These are phyloP conservation scores for Cordyceps sp. DNA, from an alignment of 2,329 filamentous ascomycete genomes.

Conservation along the genomic window DNA sequence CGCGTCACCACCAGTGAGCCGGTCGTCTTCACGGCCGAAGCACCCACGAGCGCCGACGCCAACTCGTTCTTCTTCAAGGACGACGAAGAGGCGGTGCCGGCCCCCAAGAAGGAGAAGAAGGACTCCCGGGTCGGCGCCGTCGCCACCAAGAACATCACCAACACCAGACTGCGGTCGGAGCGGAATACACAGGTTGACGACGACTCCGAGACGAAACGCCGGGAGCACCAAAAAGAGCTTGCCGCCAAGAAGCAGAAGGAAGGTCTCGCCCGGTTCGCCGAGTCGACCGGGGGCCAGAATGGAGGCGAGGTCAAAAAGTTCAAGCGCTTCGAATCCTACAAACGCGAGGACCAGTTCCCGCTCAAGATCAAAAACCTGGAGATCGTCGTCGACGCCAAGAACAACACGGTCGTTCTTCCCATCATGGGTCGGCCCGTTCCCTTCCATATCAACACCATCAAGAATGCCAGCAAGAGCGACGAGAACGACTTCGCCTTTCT, in stretches of 20 bases:
- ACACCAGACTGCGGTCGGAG: conserved; percentile 81
- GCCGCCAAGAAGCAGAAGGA: conserved; percentile 80
- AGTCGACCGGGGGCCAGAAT: conserved; percentile 70
- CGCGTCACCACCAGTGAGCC: conserved; percentile 67
- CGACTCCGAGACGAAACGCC: conserved; percentile 71
- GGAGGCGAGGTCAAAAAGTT: conserved; percentile 95
- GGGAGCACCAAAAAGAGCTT: conserved; percentile 82
- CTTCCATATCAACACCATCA: conserved; percentile 96
- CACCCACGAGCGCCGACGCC: conserved; percentile 77
- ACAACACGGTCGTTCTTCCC: conserved; percentile 75
- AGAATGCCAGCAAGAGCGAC: conserved; percentile 95
- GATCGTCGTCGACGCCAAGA: conserved; percentile 83
- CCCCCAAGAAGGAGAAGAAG: conserved; percentile 83
- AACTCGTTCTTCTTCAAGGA: conserved; percentile 99
- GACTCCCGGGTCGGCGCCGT: conserved; percentile 71
- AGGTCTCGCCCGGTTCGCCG: conserved; percentile 70
- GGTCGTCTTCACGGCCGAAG: conserved; percentile 85
- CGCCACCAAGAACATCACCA: conserved; percentile 88
- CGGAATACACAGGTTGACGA: conserved; percentile 78
- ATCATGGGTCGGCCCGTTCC: conserved; percentile 96
- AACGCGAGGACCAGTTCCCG: conserved; percentile 89
- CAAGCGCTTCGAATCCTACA: conserved; percentile 98
- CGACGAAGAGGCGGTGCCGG: conserved; percentile 71
- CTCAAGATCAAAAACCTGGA: conserved; percentile 66
- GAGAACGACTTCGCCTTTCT: conserved; percentile 89